These are phyloP conservation scores for Dactylella cylindrospora DNA, from an alignment of 2,329 filamentous ascomycete species.

Conservation along the genomic window DNA sequence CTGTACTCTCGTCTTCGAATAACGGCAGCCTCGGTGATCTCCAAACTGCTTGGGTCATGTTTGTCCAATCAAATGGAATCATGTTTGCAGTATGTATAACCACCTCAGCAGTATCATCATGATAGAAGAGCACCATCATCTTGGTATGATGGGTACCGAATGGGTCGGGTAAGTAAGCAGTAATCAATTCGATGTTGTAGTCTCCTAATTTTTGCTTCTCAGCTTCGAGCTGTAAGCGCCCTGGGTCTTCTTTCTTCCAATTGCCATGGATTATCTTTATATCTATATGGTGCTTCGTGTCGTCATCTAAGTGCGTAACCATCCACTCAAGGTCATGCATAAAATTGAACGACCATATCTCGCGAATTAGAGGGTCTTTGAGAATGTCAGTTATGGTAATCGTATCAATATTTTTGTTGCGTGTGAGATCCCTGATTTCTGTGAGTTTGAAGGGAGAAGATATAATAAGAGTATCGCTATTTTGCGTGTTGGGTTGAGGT, in stretches of 20 bases:
- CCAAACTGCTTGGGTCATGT: conserved; percentile 86
- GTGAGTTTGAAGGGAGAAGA: conserved; percentile 73
- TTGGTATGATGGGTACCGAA: conserved; percentile 87
- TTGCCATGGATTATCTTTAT: conserved; percentile 64
- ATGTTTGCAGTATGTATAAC: conserved; percentile 89
- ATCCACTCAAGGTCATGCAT: conserved; percentile 64
- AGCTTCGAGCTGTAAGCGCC: conserved; percentile 7
- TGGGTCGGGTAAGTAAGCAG: conserved; percentile 76
- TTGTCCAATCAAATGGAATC: conserved; percentile 82
- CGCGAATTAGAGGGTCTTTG: conserved; percentile 70
- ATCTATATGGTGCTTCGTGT: conserved; percentile 57
- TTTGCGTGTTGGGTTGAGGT: background rate
- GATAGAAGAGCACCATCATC: conserved; percentile 79
- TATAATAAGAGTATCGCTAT: conserved; percentile 48
- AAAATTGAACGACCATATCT: conserved; percentile 72
- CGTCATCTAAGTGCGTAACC: conserved; percentile 59
- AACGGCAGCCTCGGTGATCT: conserved; percentile 69
- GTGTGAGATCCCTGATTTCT: conserved; percentile 65
- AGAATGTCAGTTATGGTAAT: conserved; percentile 68
- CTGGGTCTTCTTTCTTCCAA: conserved; percentile 53
- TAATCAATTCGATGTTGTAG: conserved; percentile 68
- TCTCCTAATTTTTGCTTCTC: conserved; percentile 49
- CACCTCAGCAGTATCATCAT: conserved; percentile 74
- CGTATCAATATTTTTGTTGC: conserved; percentile 65
- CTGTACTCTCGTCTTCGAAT: conserved; percentile 28